Evolutionary conservation across 495 filamentous ascomycete genomes (phyloP).

Genomic region (Immersiella caudata): DNA sequence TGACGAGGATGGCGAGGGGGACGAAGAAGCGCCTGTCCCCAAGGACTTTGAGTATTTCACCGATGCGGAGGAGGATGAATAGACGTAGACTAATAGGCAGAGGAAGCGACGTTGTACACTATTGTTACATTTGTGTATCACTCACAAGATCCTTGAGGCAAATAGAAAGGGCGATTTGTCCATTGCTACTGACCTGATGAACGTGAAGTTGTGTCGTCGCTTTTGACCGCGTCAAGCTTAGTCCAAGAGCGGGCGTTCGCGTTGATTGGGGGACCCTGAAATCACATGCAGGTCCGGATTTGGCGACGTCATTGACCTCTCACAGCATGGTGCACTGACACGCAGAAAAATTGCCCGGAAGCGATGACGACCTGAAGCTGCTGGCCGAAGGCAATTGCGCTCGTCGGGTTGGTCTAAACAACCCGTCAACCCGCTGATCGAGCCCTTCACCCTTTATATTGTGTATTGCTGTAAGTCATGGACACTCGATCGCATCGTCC

Average conservation of each 20-base stretch:
- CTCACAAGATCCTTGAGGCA: neutral
- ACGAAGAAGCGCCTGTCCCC: constrained; percentile 78
- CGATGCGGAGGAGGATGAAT: constrained; percentile 65
- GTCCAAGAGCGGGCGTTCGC: neutral
- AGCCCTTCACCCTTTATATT: neutral
- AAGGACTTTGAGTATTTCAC: constrained; percentile 84
- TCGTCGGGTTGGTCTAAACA: neutral
- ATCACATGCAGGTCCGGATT: constrained; percentile 7
- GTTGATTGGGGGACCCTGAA: constrained; percentile 1
- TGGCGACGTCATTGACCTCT: constrained; percentile 13
- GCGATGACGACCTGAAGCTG: constrained; percentile 4
- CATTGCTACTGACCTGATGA: neutral
- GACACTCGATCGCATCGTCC: too few relatives aligned
- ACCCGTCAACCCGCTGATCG: neutral
- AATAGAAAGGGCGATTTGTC: neutral
- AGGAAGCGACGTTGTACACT: neutral
- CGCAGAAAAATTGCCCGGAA: constrained; percentile 6
- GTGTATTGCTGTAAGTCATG: too few relatives aligned
- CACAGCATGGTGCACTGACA: constrained; percentile 9
- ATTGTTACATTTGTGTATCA: constrained; percentile 10
- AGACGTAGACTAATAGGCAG: constrained; percentile 1
- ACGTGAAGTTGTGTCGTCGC: neutral
- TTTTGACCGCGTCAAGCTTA: neutral
- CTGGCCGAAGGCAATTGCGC: neutral
- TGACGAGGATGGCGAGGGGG: constrained; percentile 83